Evolutionary conservation across 139 green algal genomes (phyloP), one percentile per base, ranked within the genome.

Genomic region (Chlorella sp.): DNA sequence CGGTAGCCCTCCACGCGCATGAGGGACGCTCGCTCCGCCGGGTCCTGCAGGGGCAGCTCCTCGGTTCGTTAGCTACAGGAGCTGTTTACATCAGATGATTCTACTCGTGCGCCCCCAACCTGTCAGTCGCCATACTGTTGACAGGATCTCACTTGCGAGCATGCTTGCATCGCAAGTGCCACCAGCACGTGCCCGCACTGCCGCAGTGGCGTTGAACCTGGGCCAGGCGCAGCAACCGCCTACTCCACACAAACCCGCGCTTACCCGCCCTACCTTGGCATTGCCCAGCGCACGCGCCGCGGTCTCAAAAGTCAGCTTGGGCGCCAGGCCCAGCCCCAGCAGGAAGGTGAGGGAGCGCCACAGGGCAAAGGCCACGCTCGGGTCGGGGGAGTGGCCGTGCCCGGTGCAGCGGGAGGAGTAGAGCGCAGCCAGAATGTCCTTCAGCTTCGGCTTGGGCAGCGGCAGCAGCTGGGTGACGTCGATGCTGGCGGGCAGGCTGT

Each of bases 301-400:
- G 14, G 11, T 2, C 13, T 20, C 17, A 1, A 80, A 67, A n/a
- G n/a, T 9, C 51, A 20, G 22, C 46, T 68, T n/a, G 26, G 26
- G 19, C 6, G 16, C 20, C 14, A 48, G n/a, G 4, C 68, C n/a
- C 24, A 22, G 30, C 16, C 74, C n/a, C 48, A 80, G 46, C 46
- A 80, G 48, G n/a, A 80, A 68, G 5, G 14, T 65, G n/a, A 80
- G 74, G 19, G 48, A 43, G 16, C 74, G 46, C 74, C 74, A 80
- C 16, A 80, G 46, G 0, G 65, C 74, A 26, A 68, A 80, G 0
- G 74, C 44, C n/a, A 67, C n/a, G 74, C 26, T 43, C 0, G 74
- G 74, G 74, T 44, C 34, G 74, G 48, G 46, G 4, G 46, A 20
- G 74, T 22, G 65, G 32, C 46, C 74, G n/a, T 46, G 26, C 1